Base-by-base conservation (phyloP, 495 filamentous ascomycete genomes). In the Podospora sp. region DNA sequence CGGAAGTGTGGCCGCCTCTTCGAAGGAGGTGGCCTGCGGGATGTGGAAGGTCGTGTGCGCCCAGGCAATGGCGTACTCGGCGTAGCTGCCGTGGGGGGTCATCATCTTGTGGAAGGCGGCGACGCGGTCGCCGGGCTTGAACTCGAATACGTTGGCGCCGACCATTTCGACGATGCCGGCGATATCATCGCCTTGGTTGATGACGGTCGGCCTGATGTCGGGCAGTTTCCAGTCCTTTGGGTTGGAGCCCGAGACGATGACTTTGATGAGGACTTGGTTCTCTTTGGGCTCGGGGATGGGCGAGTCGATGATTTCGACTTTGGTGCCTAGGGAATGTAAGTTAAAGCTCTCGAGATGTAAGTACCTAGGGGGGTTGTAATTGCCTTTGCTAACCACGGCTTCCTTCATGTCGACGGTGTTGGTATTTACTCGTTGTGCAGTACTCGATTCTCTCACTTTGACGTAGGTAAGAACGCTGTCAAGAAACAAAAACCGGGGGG, bases 171-270 rank as follows among this genome's bases (percentile, higher is more conserved):
- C 83, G 40, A 87, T 80, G 21, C 90, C 90, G 12, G 89, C 88
- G 61, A 92, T 89, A 71, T 92, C 90, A 74, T 93, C 90, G 40
- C 91, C 91, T 57, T 79, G 70, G 76, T 92, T 92, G 6, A 73
- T 49, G 26, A 70, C 52, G 5, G 25, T 51, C 8, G 66, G 25
- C 21, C 53, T 20, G 52, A 65, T 58, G 0, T 74, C 67, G 7
- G 80, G 73, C 3, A 79, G 25, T 69, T 90, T 92, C 90, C 90
- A 92, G 78, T 94, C 92, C 72, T 94, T 94, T 2, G 92, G 92
- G 74, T 94, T 94, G 22, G 86, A 88, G 21, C 89, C 89, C 49
- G 82, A 84, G 6, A 88, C 87, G 12, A 89, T 78, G 40, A 92
- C 89, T 65, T 87, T 86, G 70, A 90, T 93, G 18, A 93, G 81